Percentiles rank a stretch among this genome's conserved stretches.
phyloP scores from a whole-genome alignment of 1,284 basidiomycete genomes.

The Leccinum pallidistipes region DNA sequence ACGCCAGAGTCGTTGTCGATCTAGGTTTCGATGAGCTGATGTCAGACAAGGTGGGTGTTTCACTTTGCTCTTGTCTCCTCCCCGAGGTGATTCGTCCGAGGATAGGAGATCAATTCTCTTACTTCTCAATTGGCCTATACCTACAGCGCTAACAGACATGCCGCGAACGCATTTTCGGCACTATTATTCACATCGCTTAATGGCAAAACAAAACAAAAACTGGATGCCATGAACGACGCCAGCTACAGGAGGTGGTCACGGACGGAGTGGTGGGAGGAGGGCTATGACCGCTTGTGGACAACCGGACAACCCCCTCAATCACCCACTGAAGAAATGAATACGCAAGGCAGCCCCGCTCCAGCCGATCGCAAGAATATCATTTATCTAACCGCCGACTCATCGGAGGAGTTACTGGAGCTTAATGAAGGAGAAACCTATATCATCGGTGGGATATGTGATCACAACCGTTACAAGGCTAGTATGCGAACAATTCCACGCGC shows the following conservation, averaged over 20 bases:
- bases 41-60: constrained; percentile 79
- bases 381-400: constrained; percentile 95
- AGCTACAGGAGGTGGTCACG: constrained; percentile 79
- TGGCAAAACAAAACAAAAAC: constrained; percentile 65
- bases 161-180: constrained; percentile 66
- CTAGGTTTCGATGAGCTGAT: constrained; percentile 94
- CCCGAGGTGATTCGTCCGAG: constrained; percentile 16
- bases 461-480: constrained; percentile 89
- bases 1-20: constrained; percentile 83
- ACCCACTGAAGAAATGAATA: constrained; percentile 7
- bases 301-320: constrained; percentile 5
- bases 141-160: constrained; percentile 83
- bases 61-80: constrained; percentile 18
- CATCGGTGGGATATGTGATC: constrained; percentile 95
- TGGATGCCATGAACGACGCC: constrained; percentile 69
- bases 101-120: constrained; percentile 86
- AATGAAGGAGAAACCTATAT: constrained; percentile 88
- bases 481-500: not conserved
- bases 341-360: constrained; percentile 8
- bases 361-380: constrained; percentile 56
- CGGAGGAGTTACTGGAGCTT: constrained; percentile 80
- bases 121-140: constrained; percentile 87
- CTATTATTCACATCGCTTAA: constrained; percentile 81
- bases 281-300: constrained; percentile 70
- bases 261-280: constrained; percentile 79